phyloP scores from a whole-genome alignment of 1,284 basidiomycete species.

The Anthracocystis panici-leucophaei region DNA sequence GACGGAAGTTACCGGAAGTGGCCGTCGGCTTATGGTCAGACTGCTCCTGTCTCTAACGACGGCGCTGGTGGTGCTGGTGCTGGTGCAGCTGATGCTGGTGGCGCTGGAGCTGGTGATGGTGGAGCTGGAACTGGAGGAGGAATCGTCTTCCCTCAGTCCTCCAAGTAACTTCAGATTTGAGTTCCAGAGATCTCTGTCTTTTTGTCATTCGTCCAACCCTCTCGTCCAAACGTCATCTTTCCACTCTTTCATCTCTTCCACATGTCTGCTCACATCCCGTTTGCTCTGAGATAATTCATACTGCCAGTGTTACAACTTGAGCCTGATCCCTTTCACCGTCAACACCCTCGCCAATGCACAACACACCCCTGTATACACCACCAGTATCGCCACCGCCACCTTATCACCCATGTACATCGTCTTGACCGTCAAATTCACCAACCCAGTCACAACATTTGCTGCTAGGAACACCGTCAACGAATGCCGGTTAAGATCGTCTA shows the following conservation, averaged over 20 bases:
- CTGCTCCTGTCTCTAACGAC: too few relatives aligned
- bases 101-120: background rate
- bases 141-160: constrained; percentile 6
- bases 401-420: constrained; percentile 82
- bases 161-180: too few relatives aligned
- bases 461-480: constrained; percentile 83
- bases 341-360: constrained; percentile 66
- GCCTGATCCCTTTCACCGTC: constrained; percentile 16
- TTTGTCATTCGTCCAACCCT: background rate
- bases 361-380: constrained; percentile 77
- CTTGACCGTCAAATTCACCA: constrained; percentile 82
- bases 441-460: constrained; percentile 89
- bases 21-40: background rate
- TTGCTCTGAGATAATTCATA: background rate
- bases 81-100: too few relatives aligned
- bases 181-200: background rate
- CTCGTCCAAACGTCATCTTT: background rate
- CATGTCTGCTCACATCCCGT: too few relatives aligned
- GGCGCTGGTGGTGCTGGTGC: background rate
- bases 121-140: background rate
- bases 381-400: constrained; percentile 77
- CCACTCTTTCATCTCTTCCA: background rate
- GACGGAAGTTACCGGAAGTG: constrained; percentile 3
- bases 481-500: constrained; percentile 86
- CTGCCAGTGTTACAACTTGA: constrained; percentile 24